Evolutionary conservation across 148 eudicot species (phyloP).

Genomic region (Nepenthes gracilis): DNA sequence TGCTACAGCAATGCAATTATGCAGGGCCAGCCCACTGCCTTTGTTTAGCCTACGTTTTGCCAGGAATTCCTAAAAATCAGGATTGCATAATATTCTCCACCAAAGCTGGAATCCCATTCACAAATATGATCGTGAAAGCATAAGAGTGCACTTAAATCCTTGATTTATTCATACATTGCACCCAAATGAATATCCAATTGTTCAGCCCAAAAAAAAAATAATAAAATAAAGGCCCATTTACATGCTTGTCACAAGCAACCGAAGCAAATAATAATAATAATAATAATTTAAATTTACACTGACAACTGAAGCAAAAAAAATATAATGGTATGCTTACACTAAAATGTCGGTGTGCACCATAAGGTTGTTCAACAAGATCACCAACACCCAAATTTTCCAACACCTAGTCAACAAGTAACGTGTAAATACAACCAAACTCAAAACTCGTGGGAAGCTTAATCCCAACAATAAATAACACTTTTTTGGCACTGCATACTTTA

Average conservation of each 20-base stretch:
- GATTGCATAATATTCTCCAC: no score
- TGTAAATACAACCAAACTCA: neutral
- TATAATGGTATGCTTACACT: conserved; percentile 17
- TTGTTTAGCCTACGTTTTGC: no score
- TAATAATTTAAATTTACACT: neutral
- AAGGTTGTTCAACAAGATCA: conserved; percentile 50
- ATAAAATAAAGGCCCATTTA: neutral
- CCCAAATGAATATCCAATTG: neutral
- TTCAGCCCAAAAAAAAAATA: no score
- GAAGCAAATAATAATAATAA: no score
- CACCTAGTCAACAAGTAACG: conserved; percentile 21
- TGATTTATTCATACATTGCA: no score
- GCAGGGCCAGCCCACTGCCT: no score
- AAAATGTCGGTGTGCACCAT: conserved; percentile 57
- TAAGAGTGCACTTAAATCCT: no score
- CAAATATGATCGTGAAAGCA: no score
- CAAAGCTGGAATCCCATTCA: no score
- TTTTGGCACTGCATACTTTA: conserved; percentile 26
- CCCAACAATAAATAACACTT: neutral
- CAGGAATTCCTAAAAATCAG: no score
- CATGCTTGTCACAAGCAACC: neutral
- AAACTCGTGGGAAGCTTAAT: neutral
- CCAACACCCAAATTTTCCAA: conserved; percentile 46
- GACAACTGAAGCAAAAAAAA: neutral
- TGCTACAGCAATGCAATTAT: no score